A percentile compares a stretch with the other conserved stretches of the same genome.
Conservation (phyloP, 208 protist genomes). For the Leishmania lainsoni region DNA sequence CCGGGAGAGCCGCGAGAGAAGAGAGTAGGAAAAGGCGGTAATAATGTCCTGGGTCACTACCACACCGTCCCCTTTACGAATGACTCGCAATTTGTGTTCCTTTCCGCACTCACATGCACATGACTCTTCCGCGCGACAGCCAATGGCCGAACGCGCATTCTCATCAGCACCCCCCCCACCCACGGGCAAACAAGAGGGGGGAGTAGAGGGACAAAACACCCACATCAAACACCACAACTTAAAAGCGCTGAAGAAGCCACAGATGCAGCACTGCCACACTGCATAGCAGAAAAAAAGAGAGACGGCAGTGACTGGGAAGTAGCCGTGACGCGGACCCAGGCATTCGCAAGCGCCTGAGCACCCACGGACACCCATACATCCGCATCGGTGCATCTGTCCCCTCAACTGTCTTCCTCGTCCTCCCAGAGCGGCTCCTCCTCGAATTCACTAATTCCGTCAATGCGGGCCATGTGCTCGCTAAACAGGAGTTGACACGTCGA, state of each 20-base stretch:
- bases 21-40: not conserved
- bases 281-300: not conserved
- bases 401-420: conserved; percentile 40
- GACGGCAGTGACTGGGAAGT: not conserved
- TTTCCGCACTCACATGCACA: not conserved
- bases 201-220: too few relatives aligned
- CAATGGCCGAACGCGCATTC: not conserved
- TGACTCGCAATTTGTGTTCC: not conserved
- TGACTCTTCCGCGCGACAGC: not conserved
- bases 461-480: conserved; percentile 75
- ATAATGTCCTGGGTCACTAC: not conserved
- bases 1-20: not conserved
- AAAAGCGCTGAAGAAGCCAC: not conserved
- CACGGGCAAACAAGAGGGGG: too few relatives aligned
- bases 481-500: conserved; percentile 72
- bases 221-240: not conserved
- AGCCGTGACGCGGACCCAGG: not conserved
- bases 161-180: not conserved
- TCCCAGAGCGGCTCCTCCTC: conserved; percentile 81
- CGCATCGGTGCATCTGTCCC: not conserved
- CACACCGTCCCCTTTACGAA: not conserved
- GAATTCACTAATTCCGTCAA: conserved; percentile 82
- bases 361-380: not conserved
- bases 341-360: not conserved
- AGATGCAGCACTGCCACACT: too few relatives aligned